Evolutionary conservation across 1,284 basidiomycete genomes (phyloP).

Genomic region (Cutaneotrichosporon cavernicola): DNA sequence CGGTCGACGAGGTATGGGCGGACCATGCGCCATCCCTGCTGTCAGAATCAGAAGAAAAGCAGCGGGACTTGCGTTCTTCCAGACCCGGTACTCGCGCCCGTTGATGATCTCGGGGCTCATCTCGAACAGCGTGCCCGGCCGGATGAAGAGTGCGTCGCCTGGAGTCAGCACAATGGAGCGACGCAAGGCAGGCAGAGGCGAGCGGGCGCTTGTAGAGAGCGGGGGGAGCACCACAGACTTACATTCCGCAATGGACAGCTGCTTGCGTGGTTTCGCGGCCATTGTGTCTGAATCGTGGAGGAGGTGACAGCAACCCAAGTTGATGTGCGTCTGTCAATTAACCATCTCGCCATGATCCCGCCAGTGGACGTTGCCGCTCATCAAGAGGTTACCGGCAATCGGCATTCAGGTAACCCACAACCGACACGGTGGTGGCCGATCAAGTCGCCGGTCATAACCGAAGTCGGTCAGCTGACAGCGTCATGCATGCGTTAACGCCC

Average conservation of each 20-base stretch:
- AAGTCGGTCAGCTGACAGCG: neutral
- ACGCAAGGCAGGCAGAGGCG: neutral
- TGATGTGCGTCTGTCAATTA: no score
- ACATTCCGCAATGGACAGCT: conserved; percentile 11
- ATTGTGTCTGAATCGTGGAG: neutral
- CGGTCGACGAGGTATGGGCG: conserved; percentile 35
- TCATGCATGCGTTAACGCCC: no score
- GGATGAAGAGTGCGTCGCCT: conserved; percentile 17
- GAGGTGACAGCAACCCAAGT: no score
- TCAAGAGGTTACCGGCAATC: neutral
- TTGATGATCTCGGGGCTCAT: conserved; percentile 16
- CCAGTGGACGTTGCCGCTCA: no score
- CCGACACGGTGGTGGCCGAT: neutral
- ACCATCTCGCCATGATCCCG: no score
- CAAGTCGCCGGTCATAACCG: neutral
- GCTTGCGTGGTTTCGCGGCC: neutral
- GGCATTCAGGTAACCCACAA: neutral
- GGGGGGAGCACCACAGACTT: neutral
- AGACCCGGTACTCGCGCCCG: conserved; percentile 17
- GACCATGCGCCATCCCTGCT: conserved; percentile 37
- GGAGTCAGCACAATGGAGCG: conserved; percentile 2
- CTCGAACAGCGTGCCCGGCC: conserved; percentile 20
- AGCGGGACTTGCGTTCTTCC: conserved; percentile 16
- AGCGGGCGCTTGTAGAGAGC: no score
- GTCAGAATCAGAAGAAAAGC: neutral